Conservation (phyloP, 306 rosid species). For the Lathyrus sativus region DNA sequence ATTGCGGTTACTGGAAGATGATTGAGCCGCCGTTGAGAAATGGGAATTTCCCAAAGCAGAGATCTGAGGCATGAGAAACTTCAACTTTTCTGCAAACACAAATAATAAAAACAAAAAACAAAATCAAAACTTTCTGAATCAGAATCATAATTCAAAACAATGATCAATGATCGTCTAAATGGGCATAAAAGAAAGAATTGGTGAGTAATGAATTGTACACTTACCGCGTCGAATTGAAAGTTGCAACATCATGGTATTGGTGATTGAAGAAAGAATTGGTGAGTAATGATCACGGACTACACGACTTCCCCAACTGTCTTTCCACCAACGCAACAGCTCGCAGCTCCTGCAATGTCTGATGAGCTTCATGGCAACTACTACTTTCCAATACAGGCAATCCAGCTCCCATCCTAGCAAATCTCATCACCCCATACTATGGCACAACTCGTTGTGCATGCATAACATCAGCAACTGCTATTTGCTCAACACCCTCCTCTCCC, state of each 20-base stretch:
- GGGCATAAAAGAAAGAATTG: not conserved
- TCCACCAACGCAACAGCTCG: too few species aligned
- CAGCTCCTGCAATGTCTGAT: too few species aligned
- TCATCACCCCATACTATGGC: too few species aligned
- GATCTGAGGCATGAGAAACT: constrained; percentile 61
- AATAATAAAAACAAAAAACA: not conserved
- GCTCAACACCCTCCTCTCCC: too few species aligned
- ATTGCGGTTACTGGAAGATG: constrained; percentile 44
- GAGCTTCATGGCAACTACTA: too few species aligned
- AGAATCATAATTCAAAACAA: constrained; percentile 7
- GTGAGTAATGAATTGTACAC: not conserved
- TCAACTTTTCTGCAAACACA: constrained; percentile 57
- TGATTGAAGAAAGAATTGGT: too few species aligned
- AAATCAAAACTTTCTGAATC: not conserved
- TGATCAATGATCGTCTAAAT: not conserved
- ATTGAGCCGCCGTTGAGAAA: constrained; percentile 63
- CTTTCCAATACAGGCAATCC: too few species aligned
- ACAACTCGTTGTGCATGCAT: too few species aligned
- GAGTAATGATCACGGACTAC: too few species aligned
- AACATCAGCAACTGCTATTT: too few species aligned
- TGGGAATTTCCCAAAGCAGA: constrained; percentile 55
- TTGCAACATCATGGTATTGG: constrained; percentile 38
- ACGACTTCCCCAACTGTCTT: too few species aligned
- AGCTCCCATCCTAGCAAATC: too few species aligned
- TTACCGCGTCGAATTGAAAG: constrained; percentile 42